Conservation (phyloP, 2,329 filamentous ascomycete species). For the Didymellaceae sp. region DNA sequence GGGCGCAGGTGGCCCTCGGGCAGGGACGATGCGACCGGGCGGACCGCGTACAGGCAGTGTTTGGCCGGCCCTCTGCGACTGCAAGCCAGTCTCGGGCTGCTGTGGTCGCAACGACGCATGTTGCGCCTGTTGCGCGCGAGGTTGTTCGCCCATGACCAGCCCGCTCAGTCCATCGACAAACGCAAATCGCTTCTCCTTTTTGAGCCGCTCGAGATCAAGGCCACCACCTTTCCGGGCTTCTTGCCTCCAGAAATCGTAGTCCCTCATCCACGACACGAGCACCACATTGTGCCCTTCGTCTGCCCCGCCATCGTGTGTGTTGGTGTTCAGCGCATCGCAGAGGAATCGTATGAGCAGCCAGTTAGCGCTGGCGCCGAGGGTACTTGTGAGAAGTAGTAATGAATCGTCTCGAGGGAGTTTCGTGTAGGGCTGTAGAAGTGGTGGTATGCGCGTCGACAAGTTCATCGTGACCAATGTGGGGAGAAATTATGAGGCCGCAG, state of each 20-base stretch:
- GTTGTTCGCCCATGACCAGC: conserved; percentile 54
- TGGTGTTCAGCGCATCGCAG: conserved; percentile 52
- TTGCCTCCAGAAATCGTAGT: conserved; percentile 78
- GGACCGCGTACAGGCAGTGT: conserved; percentile 27
- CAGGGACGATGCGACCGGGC: conserved; percentile 25
- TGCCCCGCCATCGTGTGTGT: conserved; percentile 35
- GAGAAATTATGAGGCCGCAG: conserved; percentile 13
- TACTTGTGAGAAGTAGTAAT: conserved; percentile 71
- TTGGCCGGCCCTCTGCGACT: conserved; percentile 9
- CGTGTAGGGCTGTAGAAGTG: conserved; percentile 70
- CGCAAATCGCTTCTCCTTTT: conserved; percentile 65
- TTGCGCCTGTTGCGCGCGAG: conserved; percentile 1
- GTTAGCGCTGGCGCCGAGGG: conserved; percentile 60
- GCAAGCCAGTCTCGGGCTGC: conserved; percentile 2
- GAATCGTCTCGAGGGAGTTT: conserved; percentile 63
- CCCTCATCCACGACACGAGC: conserved; percentile 82
- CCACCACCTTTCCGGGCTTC: conserved; percentile 73
- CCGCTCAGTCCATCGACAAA: conserved; percentile 78
- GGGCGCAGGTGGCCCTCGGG: conserved; percentile 21
- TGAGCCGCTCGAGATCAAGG: conserved; percentile 70
- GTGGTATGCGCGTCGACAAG: conserved; percentile 62
- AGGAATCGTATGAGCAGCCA: conserved; percentile 64
- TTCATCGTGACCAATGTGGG: conserved; percentile 34
- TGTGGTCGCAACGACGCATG: neutral
- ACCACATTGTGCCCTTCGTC: conserved; percentile 59